These are phyloP conservation scores for Ceratobasidium sp. DNA, from an alignment of 1,284 basidiomycete species.

Conservation along the genomic window DNA sequence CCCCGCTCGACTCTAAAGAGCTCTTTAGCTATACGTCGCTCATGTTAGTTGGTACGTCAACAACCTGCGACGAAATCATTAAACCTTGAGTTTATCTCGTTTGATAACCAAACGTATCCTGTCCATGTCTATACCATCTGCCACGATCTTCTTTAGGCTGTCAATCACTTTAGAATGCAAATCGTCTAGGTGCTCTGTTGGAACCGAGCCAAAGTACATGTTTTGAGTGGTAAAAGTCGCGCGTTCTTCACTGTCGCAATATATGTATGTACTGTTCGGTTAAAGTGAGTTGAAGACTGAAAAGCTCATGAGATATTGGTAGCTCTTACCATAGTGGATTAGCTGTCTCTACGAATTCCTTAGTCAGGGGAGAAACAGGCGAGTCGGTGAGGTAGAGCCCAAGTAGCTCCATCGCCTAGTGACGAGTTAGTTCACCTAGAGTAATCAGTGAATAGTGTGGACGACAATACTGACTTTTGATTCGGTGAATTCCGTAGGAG, in stretches of 20 bases:
- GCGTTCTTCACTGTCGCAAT: constrained; percentile 81
- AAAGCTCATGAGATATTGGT: no score
- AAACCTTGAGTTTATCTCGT: constrained; percentile 85
- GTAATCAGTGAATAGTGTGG: not conserved
- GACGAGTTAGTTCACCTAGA: not conserved
- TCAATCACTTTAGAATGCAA: constrained; percentile 76
- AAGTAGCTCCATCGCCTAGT: constrained; percentile 82
- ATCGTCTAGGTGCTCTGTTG: constrained; percentile 75
- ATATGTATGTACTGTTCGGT: constrained; percentile 76
- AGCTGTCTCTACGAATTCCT: constrained; percentile 92
- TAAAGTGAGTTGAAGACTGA: constrained; percentile 39
- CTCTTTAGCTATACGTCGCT: constrained; percentile 65
- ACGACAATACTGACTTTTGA: constrained; percentile 63
- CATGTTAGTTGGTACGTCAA: not conserved
- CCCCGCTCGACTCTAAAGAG: constrained; percentile 76
- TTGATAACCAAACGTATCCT: constrained; percentile 89
- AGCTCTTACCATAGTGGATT: constrained; percentile 79
- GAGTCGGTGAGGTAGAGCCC: constrained; percentile 91
- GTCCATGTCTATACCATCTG: constrained; percentile 88
- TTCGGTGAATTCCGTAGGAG: constrained; percentile 75
- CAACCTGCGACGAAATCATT: constrained; percentile 14
- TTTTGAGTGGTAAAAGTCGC: constrained; percentile 77
- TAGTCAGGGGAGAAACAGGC: constrained; percentile 87
- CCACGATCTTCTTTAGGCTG: constrained; percentile 74
- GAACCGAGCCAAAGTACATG: constrained; percentile 85